Percentiles rank a stretch among this genome's conserved stretches.
These are phyloP conservation scores for Paramecium sonneborni DNA, from an alignment of 73 alveolate species.

Conservation along the genomic window DNA sequence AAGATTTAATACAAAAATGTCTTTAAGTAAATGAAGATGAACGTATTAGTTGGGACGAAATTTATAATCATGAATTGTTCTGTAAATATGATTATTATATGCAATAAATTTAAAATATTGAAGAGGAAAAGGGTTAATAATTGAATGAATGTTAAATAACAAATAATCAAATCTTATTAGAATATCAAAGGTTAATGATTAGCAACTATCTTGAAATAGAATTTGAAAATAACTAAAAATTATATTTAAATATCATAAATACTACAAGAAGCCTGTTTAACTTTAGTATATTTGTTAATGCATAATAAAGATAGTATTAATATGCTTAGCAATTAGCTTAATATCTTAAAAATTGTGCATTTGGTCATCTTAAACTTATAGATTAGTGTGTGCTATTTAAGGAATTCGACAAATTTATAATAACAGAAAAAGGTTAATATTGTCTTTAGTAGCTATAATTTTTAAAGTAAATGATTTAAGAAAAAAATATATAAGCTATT, in stretches of 20 bases:
- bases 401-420: background rate
- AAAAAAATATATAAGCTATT: background rate
- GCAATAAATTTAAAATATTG: conserved; percentile 7
- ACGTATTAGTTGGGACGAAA: background rate
- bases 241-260: background rate
- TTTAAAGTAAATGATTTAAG: background rate
- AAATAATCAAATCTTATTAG: background rate
- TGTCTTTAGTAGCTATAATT: background rate
- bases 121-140: background rate
- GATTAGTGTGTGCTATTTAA: background rate
- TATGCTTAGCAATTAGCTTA: background rate
- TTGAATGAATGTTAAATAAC: background rate
- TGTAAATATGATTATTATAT: background rate
- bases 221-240: conserved; percentile 16
- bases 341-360: background rate
- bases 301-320: background rate
- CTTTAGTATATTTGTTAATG: background rate
- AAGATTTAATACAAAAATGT: background rate
- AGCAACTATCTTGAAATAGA: background rate
- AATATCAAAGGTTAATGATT: conserved; percentile 6
- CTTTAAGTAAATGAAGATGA: conserved; percentile 9
- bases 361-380: background rate
- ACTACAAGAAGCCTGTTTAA: conserved; percentile 1
- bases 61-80: background rate
- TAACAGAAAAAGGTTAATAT: background rate